These are phyloP conservation scores for Gautieria morchelliformis DNA, from an alignment of 768 basidiomycete genomes.

Conservation along the genomic window DNA sequence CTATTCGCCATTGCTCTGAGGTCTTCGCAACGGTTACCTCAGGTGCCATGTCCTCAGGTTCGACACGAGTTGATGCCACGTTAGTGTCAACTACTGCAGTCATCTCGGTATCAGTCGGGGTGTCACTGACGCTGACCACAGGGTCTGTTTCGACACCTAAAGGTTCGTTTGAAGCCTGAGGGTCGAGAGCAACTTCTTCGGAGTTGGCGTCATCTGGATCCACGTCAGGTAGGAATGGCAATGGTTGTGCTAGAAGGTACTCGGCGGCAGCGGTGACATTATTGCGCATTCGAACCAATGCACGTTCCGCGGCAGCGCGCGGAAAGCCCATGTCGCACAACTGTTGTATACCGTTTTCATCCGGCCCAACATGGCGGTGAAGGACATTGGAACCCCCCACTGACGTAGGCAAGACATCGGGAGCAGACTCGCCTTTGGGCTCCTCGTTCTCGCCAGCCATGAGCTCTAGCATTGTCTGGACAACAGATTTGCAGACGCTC, in stretches of 20 bases:
- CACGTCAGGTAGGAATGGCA: conserved; percentile 63
- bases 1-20: conserved; percentile 53
- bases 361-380: conserved; percentile 37
- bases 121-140: conserved; percentile 7
- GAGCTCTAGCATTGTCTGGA: conserved; percentile 72
- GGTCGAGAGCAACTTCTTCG: conserved; percentile 5
- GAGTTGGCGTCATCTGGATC: conserved; percentile 23
- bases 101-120: conserved; percentile 16
- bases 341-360: conserved; percentile 72
- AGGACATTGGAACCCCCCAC: conserved; percentile 23
- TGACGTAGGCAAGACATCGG: conserved; percentile 23
- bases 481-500: conserved; percentile 62
- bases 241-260: conserved; percentile 72
- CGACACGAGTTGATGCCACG: conserved; percentile 16
- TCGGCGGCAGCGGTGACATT: conserved; percentile 87
- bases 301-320: conserved; percentile 76
- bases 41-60: conserved; percentile 17
- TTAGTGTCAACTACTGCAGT: conserved; percentile 21
- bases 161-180: neutral
- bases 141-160: conserved; percentile 11
- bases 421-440: conserved; percentile 34
- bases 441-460: conserved; percentile 78
- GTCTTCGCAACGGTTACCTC: conserved; percentile 30
- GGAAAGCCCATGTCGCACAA: conserved; percentile 97
- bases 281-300: conserved; percentile 76